Evolutionary conservation across 495 filamentous ascomycete genomes (phyloP).

Genomic region (Xylaria cubensis): DNA sequence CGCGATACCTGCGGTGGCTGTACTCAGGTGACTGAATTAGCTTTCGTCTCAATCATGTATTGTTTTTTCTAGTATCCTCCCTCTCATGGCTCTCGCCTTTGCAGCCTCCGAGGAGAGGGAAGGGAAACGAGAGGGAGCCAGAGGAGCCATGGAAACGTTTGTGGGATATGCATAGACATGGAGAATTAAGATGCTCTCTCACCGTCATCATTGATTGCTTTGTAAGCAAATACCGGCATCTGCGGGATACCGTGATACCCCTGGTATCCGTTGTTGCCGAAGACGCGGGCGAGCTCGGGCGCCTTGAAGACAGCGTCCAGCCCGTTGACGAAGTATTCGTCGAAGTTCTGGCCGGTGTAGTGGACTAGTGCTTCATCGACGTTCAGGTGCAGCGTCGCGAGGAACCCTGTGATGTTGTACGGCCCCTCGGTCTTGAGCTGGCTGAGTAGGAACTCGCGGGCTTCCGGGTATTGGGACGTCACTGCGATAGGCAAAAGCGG

Average conservation of each 20-base stretch:
- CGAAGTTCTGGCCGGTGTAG: not conserved
- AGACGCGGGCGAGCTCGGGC: not conserved
- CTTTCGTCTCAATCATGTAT: not conserved
- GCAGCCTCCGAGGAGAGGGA: not conserved
- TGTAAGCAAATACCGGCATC: not conserved
- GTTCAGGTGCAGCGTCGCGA: not conserved
- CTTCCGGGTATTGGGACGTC: not conserved
- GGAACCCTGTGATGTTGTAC: not conserved
- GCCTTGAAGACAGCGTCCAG: not conserved
- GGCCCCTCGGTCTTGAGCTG: not conserved
- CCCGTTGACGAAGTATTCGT: constrained; percentile 6
- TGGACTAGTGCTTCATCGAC: not conserved
- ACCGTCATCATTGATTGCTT: not conserved
- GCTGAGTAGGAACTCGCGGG: not conserved
- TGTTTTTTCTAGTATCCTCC: not conserved
- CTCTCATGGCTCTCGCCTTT: not conserved
- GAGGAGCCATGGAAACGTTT: not conserved
- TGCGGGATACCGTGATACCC: not conserved
- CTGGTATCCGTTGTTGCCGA: not conserved
- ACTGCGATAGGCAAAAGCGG: not conserved
- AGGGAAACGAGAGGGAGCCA: not conserved
- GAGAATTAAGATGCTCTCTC: not conserved
- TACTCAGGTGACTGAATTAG: not conserved
- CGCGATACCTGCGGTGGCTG: not conserved
- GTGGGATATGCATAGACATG: not conserved